Percentiles rank a stretch among this genome's conserved stretches.
Evolutionary conservation across 352 stramenopile genomes (phyloP).

Genomic region (Globisporangium nodosum): DNA sequence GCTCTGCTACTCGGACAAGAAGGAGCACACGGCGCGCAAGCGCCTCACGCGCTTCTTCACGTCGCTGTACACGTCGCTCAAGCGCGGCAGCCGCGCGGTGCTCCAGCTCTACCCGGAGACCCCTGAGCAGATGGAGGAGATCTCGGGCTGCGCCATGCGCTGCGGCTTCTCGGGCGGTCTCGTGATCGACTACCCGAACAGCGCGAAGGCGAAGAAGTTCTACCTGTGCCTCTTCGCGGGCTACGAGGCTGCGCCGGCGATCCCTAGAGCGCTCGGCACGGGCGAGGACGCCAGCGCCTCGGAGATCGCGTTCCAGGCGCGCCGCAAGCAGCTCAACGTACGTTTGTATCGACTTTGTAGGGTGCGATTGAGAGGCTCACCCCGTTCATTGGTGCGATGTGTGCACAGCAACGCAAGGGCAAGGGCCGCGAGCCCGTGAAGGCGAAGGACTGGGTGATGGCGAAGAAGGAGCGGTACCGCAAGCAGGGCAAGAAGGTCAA

Average conservation of each 20-base stretch:
- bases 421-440: conserved; percentile 58
- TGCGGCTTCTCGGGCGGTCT: conserved; percentile 94
- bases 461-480: conserved; percentile 97
- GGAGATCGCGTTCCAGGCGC: conserved; percentile 60
- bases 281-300: conserved; percentile 28
- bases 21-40: conserved; percentile 90
- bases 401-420: conserved; percentile 38
- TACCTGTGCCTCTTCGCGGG: conserved; percentile 98
- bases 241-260: conserved; percentile 66
- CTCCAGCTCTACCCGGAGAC: conserved; percentile 99
- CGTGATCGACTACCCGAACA: conserved; percentile 99
- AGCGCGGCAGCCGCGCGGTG: conserved; percentile 89
- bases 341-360: conserved; percentile 8
- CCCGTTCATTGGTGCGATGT: neutral
- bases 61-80: conserved; percentile 86
- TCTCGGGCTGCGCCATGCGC: conserved; percentile 85
- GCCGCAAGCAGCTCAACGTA: conserved; percentile 51
- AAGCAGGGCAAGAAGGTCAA: conserved; percentile 98
- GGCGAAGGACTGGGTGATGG: conserved; percentile 94
- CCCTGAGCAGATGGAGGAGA: conserved; percentile 94
- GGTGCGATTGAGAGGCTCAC: too few relatives aligned
- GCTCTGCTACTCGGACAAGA: conserved; percentile 99
- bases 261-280: conserved; percentile 80
- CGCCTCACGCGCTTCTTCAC: conserved; percentile 97
- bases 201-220: conserved; percentile 99